Evolutionary conservation across 2,329 filamentous ascomycete species (phyloP).

Genomic region (Fusarium abutilonis): DNA sequence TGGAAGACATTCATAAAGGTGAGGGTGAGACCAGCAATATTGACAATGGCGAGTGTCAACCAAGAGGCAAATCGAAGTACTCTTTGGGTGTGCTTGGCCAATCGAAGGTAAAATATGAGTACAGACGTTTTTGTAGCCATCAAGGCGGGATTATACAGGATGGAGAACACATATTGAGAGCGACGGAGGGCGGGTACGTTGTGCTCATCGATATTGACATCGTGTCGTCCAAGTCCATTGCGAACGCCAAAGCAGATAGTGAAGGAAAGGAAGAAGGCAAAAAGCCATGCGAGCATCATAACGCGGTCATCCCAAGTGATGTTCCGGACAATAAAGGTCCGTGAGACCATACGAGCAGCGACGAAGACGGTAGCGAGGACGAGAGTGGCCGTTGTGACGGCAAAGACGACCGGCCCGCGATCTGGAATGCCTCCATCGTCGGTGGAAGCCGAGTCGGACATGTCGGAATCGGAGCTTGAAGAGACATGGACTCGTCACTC

Average conservation of each 20-base stretch:
- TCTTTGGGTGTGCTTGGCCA: constrained; percentile 80
- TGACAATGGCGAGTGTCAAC: constrained; percentile 79
- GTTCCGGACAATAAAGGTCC: constrained; percentile 76
- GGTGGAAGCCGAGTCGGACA: constrained; percentile 43
- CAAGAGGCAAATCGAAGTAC: constrained; percentile 86
- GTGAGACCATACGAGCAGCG: constrained; percentile 75
- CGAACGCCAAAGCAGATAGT: constrained; percentile 71
- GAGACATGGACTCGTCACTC: constrained; percentile 40
- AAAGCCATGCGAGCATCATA: constrained; percentile 80
- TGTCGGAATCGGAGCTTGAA: constrained; percentile 35
- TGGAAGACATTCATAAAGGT: constrained; percentile 90
- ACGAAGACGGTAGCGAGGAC: constrained; percentile 79
- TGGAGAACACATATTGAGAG: constrained; percentile 71
- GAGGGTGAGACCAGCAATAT: constrained; percentile 78
- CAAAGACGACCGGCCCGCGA: constrained; percentile 70
- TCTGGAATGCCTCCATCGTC: constrained; percentile 53
- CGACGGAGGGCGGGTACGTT: constrained; percentile 64
- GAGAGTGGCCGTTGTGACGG: constrained; percentile 75
- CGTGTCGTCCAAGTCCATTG: constrained; percentile 74
- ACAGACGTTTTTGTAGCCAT: constrained; percentile 96
- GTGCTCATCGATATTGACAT: constrained; percentile 64
- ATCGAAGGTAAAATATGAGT: constrained; percentile 85
- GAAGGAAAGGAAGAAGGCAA: constrained; percentile 74
- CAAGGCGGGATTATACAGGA: constrained; percentile 81
- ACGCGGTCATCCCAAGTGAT: constrained; percentile 82